Conservation (phyloP, 768 basidiomycete genomes). For the Leccinum obscurum region DNA sequence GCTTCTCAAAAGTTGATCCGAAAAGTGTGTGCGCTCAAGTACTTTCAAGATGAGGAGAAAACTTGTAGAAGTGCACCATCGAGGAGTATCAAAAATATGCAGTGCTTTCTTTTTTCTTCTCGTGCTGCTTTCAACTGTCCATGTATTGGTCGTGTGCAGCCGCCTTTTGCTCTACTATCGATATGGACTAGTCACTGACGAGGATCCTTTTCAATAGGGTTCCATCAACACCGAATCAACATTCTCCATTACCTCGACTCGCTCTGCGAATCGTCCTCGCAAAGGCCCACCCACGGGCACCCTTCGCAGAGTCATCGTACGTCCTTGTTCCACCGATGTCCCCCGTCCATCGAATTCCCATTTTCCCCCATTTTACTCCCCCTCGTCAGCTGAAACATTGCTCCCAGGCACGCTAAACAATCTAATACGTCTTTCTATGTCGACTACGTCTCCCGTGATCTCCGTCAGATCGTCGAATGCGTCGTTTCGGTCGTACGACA, state of each 20-base stretch:
- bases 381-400: not conserved
- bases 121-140: not conserved
- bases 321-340: not conserved
- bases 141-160: not conserved
- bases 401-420: slow-evolving; percentile 35
- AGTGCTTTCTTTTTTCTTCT: not conserved
- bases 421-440: slow-evolving; percentile 61
- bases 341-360: not conserved
- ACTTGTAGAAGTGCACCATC: slow-evolving; percentile 90
- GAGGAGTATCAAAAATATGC: slow-evolving; percentile 86
- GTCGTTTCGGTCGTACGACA: slow-evolving; percentile 91
- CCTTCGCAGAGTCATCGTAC: too few relatives aligned
- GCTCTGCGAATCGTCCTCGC: slow-evolving; percentile 26
- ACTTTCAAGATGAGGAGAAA: slow-evolving; percentile 83
- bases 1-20: slow-evolving; percentile 41
- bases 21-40: slow-evolving; percentile 84
- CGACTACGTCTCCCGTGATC: slow-evolving; percentile 72
- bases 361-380: not conserved
- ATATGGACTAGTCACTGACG: too few relatives aligned
- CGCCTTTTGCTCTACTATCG: too few relatives aligned
- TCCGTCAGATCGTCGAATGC: slow-evolving; percentile 72
- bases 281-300: slow-evolving; percentile 47
- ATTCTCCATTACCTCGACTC: too few relatives aligned
- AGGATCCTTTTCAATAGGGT: too few relatives aligned
- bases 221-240: too few relatives aligned